Evolutionary conservation across 306 rosid genomes (phyloP).

Genomic region (Nissolia schottii): DNA sequence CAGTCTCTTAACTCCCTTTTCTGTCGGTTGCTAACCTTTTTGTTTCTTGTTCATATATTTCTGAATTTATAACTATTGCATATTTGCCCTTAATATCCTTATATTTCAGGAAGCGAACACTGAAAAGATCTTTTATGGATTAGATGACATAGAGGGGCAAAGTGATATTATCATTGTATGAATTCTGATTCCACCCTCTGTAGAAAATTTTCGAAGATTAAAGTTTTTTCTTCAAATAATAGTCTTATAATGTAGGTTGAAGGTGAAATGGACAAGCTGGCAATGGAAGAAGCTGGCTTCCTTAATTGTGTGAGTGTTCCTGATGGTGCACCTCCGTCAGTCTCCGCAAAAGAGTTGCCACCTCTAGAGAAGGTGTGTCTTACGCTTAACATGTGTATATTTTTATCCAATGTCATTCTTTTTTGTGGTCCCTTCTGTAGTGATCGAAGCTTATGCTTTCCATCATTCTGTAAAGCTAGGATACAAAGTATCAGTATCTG

Average conservation of each 20-base stretch:
- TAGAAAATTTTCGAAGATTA: not conserved
- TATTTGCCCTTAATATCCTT: not conserved
- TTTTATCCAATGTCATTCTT: not conserved
- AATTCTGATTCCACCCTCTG: slow-evolving; percentile 18
- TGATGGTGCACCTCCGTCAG: slow-evolving; percentile 86
- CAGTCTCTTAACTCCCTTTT: not conserved
- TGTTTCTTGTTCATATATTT: not conserved
- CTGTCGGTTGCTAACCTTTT: not conserved
- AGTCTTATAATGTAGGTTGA: slow-evolving; percentile 62
- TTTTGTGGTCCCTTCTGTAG: not conserved
- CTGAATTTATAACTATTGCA: not conserved
- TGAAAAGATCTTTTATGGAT: slow-evolving; percentile 84
- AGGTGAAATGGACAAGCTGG: slow-evolving; percentile 97
- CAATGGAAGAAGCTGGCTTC: slow-evolving; percentile 98
- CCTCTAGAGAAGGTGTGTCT: slow-evolving; percentile 61
- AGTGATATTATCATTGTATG: slow-evolving; percentile 84
- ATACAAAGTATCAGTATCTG: slow-evolving; percentile 80
- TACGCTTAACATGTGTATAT: not conserved
- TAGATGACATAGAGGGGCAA: slow-evolving; percentile 73
- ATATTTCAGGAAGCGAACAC: slow-evolving; percentile 80
- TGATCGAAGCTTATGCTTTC: slow-evolving; percentile 47
- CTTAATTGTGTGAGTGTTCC: slow-evolving; percentile 93
- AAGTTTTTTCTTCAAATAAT: slow-evolving; percentile 15
- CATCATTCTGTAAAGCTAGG: slow-evolving; percentile 78
- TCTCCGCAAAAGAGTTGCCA: slow-evolving; percentile 69